phyloP scores from a whole-genome alignment of 2,329 filamentous ascomycete genomes.

The Fusarium sp. region DNA sequence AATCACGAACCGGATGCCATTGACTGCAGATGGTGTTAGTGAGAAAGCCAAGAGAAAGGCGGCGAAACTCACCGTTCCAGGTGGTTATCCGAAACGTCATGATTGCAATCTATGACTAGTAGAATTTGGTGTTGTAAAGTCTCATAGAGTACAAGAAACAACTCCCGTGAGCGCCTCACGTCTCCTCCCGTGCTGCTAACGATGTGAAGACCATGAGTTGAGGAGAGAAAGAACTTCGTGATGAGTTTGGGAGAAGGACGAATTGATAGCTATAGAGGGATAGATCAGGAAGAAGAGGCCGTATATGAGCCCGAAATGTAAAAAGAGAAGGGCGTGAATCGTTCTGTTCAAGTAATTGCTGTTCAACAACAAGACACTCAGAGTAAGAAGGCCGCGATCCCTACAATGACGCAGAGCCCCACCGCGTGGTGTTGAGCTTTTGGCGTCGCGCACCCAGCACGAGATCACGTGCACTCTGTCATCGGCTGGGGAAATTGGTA shows the following conservation, averaged over 20 bases:
- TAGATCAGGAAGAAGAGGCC: accelerated
- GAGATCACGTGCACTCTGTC: conserved; percentile 42
- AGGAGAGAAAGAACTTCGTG: neutral
- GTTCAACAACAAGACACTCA: neutral
- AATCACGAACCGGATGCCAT: conserved; percentile 75
- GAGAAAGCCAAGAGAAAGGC: neutral
- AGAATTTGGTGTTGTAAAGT: neutral
- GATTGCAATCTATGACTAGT: conserved; percentile 31
- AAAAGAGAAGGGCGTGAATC: neutral
- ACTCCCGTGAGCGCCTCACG: neutral
- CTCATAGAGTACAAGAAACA: neutral
- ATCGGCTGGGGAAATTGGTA: conserved; percentile 12
- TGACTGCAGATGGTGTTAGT: conserved; percentile 61
- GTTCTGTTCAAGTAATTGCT: neutral
- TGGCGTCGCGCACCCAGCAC: conserved; percentile 37
- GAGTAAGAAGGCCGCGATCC: conserved; percentile 12
- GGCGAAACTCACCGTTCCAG: conserved; percentile 75
- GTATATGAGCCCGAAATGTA: too few species aligned
- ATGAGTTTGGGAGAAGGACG: neutral
- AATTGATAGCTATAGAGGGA: neutral
- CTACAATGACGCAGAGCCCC: conserved; percentile 24
- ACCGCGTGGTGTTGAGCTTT: conserved; percentile 24
- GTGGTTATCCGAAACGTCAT: conserved; percentile 86
- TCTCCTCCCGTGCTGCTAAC: conserved; percentile 8
- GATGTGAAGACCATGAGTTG: conserved; percentile 4